A percentile compares a stretch with the other conserved stretches of the same genome.
phyloP scores from a whole-genome alignment of 1,139 yeast species.

The Diutina rugosa region DNA sequence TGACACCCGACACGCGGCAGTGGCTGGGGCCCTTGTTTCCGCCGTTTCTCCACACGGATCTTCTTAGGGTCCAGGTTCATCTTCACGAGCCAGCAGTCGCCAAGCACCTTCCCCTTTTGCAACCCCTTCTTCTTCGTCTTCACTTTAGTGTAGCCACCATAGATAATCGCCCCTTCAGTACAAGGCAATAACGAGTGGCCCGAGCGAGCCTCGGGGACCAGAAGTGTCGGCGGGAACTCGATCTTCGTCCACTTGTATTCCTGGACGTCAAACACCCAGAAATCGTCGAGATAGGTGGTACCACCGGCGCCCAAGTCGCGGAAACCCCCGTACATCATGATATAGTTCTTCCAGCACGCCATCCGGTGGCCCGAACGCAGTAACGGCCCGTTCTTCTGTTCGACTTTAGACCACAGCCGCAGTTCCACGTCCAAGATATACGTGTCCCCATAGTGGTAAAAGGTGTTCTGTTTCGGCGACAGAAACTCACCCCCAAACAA shows the following conservation, averaged over 20 bases:
- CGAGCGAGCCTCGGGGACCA: conserved; percentile 81
- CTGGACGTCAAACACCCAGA: conserved; percentile 89
- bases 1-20: conserved; percentile 93
- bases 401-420: conserved; percentile 87
- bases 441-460: conserved; percentile 92
- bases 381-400: conserved; percentile 61
- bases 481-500: conserved; percentile 96
- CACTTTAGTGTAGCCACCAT: conserved; percentile 92
- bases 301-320: conserved; percentile 67
- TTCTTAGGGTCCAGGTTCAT: conserved; percentile 80
- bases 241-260: conserved; percentile 85
- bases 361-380: conserved; percentile 90
- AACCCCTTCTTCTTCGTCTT: conserved; percentile 72
- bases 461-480: conserved; percentile 89
- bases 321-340: conserved; percentile 84
- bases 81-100: conserved; percentile 78
- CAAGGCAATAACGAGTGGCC: conserved; percentile 84
- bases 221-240: conserved; percentile 73
- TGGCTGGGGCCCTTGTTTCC: conserved; percentile 82
- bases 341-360: conserved; percentile 83
- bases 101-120: conserved; percentile 85
- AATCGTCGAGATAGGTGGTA: conserved; percentile 71
- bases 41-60: conserved; percentile 78
- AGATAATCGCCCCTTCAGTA: conserved; percentile 72
- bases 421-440: conserved; percentile 80